These are phyloP conservation scores for Rhodosporidiobolus odoratus DNA, from an alignment of 768 basidiomycete species.

Conservation along the genomic window DNA sequence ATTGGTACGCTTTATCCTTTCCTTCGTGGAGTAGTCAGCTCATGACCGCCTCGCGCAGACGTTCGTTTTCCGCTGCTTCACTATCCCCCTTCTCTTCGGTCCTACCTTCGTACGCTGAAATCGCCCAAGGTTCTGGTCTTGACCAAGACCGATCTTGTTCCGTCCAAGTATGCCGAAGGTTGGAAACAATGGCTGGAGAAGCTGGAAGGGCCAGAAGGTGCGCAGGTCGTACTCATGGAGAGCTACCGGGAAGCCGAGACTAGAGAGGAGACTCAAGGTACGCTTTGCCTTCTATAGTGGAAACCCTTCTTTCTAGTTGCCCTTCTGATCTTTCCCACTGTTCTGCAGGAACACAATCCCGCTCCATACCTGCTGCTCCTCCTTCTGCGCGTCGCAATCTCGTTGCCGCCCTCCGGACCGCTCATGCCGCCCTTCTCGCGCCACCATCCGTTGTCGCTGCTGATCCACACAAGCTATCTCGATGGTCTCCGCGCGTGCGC, in stretches of 20 bases:
- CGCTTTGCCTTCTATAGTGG: too few relatives aligned
- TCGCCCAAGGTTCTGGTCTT: constrained; percentile 63
- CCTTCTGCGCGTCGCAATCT: constrained; percentile 60
- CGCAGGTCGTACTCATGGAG: constrained; percentile 68
- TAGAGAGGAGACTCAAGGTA: constrained; percentile 31
- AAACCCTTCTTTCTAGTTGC: not conserved
- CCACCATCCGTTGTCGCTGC: constrained; percentile 60
- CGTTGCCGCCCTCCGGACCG: constrained; percentile 59
- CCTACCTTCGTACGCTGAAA: constrained; percentile 53
- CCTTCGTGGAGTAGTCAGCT: not conserved
- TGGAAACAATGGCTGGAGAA: constrained; percentile 54
- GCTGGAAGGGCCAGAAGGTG: constrained; percentile 51
- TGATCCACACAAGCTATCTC: constrained; percentile 53
- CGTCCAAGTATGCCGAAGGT: constrained; percentile 57
- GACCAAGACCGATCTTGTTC: constrained; percentile 82
- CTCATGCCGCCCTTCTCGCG: constrained; percentile 62
- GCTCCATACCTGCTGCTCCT: constrained; percentile 62
- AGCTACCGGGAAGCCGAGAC: constrained; percentile 59
- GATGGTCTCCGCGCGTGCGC: constrained; percentile 66
- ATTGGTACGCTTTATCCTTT: constrained; percentile 52
- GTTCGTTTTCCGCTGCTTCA: constrained; percentile 76
- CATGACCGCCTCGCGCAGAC: constrained; percentile 41
- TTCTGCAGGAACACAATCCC: constrained; percentile 41
- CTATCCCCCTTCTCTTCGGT: constrained; percentile 69
- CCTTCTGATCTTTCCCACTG: constrained; percentile 27